Evolutionary conservation across 257 asterid genomes (phyloP), one percentile per base, ranked within the genome.

Genomic region (Marsdenia floribunda): DNA sequence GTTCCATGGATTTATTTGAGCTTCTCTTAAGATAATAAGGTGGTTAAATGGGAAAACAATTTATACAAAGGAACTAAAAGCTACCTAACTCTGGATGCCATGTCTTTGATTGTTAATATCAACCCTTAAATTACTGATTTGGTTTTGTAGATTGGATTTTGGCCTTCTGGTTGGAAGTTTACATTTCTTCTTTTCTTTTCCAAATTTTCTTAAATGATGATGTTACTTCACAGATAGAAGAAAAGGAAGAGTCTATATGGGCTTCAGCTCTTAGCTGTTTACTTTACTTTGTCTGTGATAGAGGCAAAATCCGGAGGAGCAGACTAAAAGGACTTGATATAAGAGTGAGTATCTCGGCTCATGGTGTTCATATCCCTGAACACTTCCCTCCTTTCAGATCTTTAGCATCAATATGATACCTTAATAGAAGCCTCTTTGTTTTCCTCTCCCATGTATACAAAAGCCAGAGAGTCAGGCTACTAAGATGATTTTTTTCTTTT

Each of bases 191-290:
- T 38, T 33, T 54, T 72, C 46, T 54, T 37, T 52, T 29, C 21
- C 9, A 55, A 18, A 19, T 24, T 18, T 42, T 54, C 37, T 26
- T 71, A 40, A 18, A 72, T 68, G 46, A 29, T 75, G 53, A 46
- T 47, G 24, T 76, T 76, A 19, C 78, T 74, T 83, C 65, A 77
- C 93, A 95, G 99, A 84, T 82, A 18, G 97, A 92, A 85, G 98
- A 92, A 85, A 87, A 81, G 79, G 94, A 90, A 80, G 99, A 95
- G 79, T 84, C 98, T 80, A 88, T 95, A 79, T 95, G 99, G 99
- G 96, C 99, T 79, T 92, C 99, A 82, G 88, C 96, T 75, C 81
- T 95, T 59, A 93, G 99, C 88, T 92, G 99, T 87, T 85, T 95
- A 65, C 86, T 95, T 72, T 92, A 95, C 82, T 91, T 95, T 61